These are phyloP conservation scores for Penicillium sp. DNA, from an alignment of 2,329 filamentous ascomycete species.

Conservation along the genomic window DNA sequence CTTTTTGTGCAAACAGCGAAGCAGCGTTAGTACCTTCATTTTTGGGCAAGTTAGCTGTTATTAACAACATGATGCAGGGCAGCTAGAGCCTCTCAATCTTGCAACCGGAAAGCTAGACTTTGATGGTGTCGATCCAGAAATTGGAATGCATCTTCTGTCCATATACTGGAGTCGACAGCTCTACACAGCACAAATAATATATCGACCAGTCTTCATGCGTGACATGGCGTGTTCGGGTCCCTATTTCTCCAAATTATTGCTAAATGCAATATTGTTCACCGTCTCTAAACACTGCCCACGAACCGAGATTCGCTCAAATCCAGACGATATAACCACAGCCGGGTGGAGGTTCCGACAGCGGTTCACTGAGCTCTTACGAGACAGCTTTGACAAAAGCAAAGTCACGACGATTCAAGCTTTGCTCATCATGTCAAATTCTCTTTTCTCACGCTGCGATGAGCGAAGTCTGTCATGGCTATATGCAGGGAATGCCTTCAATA, in stretches of 20 bases:
- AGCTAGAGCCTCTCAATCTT: conserved; percentile 56
- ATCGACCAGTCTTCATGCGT: conserved; percentile 58
- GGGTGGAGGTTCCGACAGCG: conserved; percentile 56
- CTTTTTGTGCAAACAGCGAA: conserved; percentile 30
- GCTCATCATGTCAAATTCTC: conserved; percentile 55
- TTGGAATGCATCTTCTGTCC: conserved; percentile 57
- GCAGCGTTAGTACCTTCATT: conserved; percentile 19
- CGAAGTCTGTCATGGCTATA: conserved; percentile 59
- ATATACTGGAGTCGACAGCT: conserved; percentile 61
- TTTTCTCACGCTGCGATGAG: conserved; percentile 58
- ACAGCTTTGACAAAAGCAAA: conserved; percentile 53
- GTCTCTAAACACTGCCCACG: conserved; percentile 54
- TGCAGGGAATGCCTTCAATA: conserved; percentile 56
- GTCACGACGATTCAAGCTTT: conserved; percentile 61
- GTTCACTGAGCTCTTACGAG: conserved; percentile 53
- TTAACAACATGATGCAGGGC: conserved; percentile 34
- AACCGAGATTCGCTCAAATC: conserved; percentile 51
- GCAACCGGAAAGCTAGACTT: conserved; percentile 56
- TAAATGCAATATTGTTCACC: conserved; percentile 57
- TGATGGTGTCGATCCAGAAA: conserved; percentile 58
- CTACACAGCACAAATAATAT: conserved; percentile 53
- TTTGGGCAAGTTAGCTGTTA: not conserved
- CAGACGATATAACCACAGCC: conserved; percentile 53
- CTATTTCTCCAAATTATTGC: conserved; percentile 57
- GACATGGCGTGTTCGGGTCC: conserved; percentile 56